These are phyloP conservation scores for Caulochytrium protostelioides DNA, from an alignment of 371 early-diverging fungal genomes.

Conservation along the genomic window DNA sequence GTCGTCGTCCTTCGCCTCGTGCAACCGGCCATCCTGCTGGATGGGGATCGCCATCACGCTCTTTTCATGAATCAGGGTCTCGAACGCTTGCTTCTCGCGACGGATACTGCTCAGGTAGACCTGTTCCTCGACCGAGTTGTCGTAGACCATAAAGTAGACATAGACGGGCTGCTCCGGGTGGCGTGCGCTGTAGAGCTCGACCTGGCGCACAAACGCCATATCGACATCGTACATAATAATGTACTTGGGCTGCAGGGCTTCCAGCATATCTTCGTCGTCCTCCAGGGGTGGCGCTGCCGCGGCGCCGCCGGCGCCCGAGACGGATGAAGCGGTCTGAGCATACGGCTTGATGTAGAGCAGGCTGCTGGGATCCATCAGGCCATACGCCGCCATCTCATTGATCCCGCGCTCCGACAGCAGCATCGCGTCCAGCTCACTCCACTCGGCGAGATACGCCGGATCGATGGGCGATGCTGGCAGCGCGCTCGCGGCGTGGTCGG, in stretches of 20 bases:
- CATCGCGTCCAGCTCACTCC: too few relatives aligned
- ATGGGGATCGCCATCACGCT: slow-evolving; percentile 58
- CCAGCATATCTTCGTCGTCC: slow-evolving; percentile 24
- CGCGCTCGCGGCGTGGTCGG: too few relatives aligned
- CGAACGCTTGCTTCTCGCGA: slow-evolving; percentile 82
- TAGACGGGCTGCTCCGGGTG: slow-evolving; percentile 32
- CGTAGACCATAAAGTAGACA: slow-evolving; percentile 79
- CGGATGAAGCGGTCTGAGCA: slow-evolving; percentile 5
- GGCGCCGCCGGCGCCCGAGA: neutral
- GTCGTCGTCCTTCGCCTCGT: slow-evolving; percentile 17
- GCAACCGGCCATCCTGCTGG: slow-evolving; percentile 23
- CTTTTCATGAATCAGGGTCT: slow-evolving; percentile 73
- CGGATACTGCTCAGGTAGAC: slow-evolving; percentile 59
- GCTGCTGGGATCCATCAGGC: neutral
- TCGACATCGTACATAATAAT: slow-evolving; percentile 80
- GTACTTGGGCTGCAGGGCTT: slow-evolving; percentile 46
- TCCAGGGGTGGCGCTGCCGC: too few relatives aligned
- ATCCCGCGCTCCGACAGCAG: too few relatives aligned
- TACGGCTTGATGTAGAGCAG: too few relatives aligned
- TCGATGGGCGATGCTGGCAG: too few relatives aligned
- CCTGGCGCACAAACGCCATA: slow-evolving; percentile 57
- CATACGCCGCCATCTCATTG: too few relatives aligned
- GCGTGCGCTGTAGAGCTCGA: slow-evolving; percentile 45
- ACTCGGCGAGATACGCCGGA: too few relatives aligned
- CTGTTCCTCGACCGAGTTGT: slow-evolving; percentile 89